Evolutionary conservation across 306 rosid genomes (phyloP), one percentile per base, ranked within the genome.

Genomic region (Medicago arabica): DNA sequence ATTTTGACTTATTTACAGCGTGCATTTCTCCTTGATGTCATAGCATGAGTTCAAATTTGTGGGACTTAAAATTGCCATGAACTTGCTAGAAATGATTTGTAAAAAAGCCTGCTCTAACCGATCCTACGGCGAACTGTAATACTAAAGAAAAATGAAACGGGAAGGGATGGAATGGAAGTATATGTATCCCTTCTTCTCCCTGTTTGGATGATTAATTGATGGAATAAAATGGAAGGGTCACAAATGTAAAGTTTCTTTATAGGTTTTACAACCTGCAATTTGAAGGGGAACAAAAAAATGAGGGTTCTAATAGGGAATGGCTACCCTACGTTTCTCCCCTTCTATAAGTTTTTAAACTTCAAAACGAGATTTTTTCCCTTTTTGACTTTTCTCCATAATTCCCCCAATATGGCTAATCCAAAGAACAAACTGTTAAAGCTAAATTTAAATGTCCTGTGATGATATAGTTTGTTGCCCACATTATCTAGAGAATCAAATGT

Each of bases 1-100:
- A 49, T 47, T 36, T 75, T 57, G 50, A 34, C 69, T 3, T n/a
- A 46, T 46, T 16, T 18, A 12, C 11, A 69, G 62, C 50, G 40
- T 69, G 76, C 71, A 69, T 69, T 69, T 77, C 10, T 44, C 62
- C 23, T 69, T 47, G 44, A 15, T 55, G 61, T 19, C 31, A 55
- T 28, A 18, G 70, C 44, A 36, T 36, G 67, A 47, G 11, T 57
- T 44, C 40, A n/a, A 58, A 46, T 57, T 25, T 23, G 19, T 28
- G 74, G 69, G 25, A 3, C 19, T 23, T 25, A 9, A 9, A 34
- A 14, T 23, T 9, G 4, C 16, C 39, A 34, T 59, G 63, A 78
- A 36, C 44, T 55, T 67, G 12, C 21, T 13, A 16, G 58, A 18
- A 31, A 18, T 23, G 34, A 40, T 55, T 13, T 41, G 25, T 43